These are phyloP conservation scores for Boletus rex-veris DNA, from an alignment of 768 basidiomycete genomes.

Conservation along the genomic window DNA sequence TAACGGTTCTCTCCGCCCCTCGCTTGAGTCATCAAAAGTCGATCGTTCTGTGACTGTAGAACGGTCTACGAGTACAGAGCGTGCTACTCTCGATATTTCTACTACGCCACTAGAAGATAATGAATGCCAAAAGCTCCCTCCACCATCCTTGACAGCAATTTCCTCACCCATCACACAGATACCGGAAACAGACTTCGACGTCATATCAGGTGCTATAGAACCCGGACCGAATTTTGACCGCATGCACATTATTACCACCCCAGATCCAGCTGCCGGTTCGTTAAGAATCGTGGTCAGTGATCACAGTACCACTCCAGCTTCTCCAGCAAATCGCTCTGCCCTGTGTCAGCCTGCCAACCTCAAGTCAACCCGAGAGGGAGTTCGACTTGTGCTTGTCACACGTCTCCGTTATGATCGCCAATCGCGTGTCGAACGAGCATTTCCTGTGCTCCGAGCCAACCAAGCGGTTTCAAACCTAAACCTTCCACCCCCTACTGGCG, in stretches of 20 bases:
- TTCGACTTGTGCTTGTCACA: constrained; percentile 60
- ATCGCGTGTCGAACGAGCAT: constrained; percentile 57
- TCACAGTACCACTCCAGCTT: constrained; percentile 16
- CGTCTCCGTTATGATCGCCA: constrained; percentile 58
- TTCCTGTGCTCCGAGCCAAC: constrained; percentile 63
- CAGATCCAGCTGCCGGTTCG: constrained; percentile 11
- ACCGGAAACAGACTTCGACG: constrained; percentile 14
- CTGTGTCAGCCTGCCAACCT: constrained; percentile 15
- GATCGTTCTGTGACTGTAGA: constrained; percentile 2
- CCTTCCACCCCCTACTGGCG: constrained; percentile 27
- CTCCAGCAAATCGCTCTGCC: constrained; percentile 4
- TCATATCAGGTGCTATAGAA: constrained; percentile 8
- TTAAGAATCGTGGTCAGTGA: constrained; percentile 30
- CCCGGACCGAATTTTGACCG: constrained; percentile 6
- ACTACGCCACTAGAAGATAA: constrained; percentile 5
- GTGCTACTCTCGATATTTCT: constrained; percentile 9
- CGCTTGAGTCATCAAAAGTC: constrained; percentile 5
- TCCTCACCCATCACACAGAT: constrained; percentile 11
- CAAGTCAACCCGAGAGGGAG: constrained; percentile 53
- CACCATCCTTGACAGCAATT: constrained; percentile 11
- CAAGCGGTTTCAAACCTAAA: constrained; percentile 38
- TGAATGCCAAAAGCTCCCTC: constrained; percentile 5
- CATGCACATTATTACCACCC: constrained; percentile 6
- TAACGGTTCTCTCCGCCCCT: constrained; percentile 1
- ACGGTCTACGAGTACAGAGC: constrained; percentile 5